Conservation (phyloP, 2,329 filamentous ascomycete species). For the Hymenoscyphus scutula region DNA sequence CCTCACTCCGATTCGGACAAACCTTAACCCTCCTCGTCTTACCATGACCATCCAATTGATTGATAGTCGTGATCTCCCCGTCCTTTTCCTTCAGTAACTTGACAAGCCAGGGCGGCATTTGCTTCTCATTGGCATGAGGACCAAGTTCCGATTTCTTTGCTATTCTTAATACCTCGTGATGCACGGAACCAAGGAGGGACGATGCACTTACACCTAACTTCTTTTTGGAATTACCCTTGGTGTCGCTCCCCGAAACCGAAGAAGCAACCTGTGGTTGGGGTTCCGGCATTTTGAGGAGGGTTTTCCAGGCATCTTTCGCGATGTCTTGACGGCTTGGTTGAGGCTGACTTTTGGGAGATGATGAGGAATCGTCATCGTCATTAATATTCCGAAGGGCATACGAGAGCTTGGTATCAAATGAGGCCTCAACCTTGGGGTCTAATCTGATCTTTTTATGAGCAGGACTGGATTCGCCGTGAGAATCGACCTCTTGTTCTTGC, state of each 20-base stretch:
- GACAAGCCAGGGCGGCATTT: slow-evolving; percentile 70
- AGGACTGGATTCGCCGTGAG: slow-evolving; percentile 11
- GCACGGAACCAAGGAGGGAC: slow-evolving; percentile 9
- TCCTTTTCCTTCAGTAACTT: slow-evolving; percentile 55
- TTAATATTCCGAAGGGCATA: slow-evolving; percentile 28
- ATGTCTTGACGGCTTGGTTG: slow-evolving; percentile 22
- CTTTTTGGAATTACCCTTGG: slow-evolving; percentile 20
- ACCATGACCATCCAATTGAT: slow-evolving; percentile 46
- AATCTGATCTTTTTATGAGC: slow-evolving; percentile 20
- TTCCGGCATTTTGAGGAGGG: slow-evolving; percentile 36
- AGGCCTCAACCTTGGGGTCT: slow-evolving; percentile 16
- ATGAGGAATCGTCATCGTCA: slow-evolving; percentile 14
- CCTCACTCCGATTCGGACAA: slow-evolving; percentile 47
- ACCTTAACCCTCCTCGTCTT: slow-evolving; percentile 41
- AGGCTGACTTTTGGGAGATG: slow-evolving; percentile 3
- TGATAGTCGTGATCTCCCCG: slow-evolving; percentile 53
- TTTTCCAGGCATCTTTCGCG: slow-evolving; percentile 34
- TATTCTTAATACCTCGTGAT: slow-evolving; percentile 23
- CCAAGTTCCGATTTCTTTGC: slow-evolving; percentile 60
- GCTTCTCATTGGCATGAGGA: slow-evolving; percentile 67
- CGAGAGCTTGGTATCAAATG: slow-evolving; percentile 31
- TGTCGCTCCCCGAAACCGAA: slow-evolving; percentile 3
- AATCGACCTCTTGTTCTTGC: slow-evolving; percentile 23
- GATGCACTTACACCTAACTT: slow-evolving; percentile 37
- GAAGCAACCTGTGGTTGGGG: slow-evolving; percentile 11